phyloP scores from a whole-genome alignment of 2,329 filamentous ascomycete species.

The Exophiala bonariae region DNA sequence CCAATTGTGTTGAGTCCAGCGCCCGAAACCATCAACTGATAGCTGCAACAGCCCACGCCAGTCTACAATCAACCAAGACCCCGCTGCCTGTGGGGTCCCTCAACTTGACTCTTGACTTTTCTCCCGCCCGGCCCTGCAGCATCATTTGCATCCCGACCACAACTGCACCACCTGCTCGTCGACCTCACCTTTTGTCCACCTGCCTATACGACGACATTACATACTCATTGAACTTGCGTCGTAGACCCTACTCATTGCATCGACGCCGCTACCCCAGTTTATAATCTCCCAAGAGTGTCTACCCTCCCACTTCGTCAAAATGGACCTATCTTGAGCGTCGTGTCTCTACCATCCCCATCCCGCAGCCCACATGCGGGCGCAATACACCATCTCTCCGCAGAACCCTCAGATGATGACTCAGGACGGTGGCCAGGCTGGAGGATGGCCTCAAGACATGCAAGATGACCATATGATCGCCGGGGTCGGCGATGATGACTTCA shows the following conservation, averaged over 20 bases:
- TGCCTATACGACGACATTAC: no score
- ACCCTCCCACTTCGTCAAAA: constrained; percentile 2
- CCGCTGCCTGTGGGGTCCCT: no score
- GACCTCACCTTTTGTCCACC: no score
- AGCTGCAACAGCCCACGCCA: no score
- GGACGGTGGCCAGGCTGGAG: constrained; percentile 25
- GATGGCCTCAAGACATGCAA: constrained; percentile 42
- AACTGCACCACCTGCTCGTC: no score
- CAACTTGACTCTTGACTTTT: no score
- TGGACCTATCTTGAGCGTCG: constrained; percentile 18
- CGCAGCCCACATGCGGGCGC: constrained; percentile 27
- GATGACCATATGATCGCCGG: constrained; percentile 40
- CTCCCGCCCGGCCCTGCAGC: no score
- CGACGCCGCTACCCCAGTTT: background rate
- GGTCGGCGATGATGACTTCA: constrained; percentile 48
- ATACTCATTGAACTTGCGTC: no score
- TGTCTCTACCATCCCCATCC: constrained; percentile 14
- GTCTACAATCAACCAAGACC: no score
- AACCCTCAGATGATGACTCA: constrained; percentile 25
- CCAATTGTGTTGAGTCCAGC: no score
- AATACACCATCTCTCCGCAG: background rate
- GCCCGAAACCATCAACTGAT: no score
- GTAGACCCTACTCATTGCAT: background rate
- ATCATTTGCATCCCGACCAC: no score
- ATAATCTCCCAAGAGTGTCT: constrained; percentile 1